Base-by-base conservation (phyloP, 768 basidiomycete genomes). In the Amanita fuliginea region DNA sequence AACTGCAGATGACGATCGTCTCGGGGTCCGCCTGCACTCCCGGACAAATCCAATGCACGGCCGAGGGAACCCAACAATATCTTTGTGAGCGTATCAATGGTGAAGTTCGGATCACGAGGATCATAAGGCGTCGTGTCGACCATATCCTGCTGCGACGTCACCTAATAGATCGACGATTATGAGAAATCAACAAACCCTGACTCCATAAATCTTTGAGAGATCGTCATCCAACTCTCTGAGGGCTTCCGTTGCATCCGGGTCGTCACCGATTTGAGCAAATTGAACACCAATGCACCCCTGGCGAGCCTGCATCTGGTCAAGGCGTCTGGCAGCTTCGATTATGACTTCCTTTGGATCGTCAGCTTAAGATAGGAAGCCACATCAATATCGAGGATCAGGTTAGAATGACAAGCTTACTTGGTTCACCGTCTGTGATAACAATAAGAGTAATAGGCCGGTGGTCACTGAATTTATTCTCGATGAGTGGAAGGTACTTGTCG, bases 201-300 rank as follows among this genome's bases (percentile, higher is more conserved):
- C 41, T 22, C 49, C 49, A 61, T 5, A 49, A 62, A 1, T 51
- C 53, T n/a, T 67, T 56, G 35, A 86, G 61, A n/a, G 68, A 30
- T 43, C 75, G 54, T 85, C 74, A 54, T 87, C 86, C 11, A 86
- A 65, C 49, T 75, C 65, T 48, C 67, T 61, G 39, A 78, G 67
- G 56, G 59, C 81, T 64, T 2, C 71, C 55, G 42, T 80, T 66
- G 52, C 59, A 44, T 47, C 55, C 33, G 53, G 60, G 55, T 59
- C 61, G 52, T 75, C 60, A 3, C 85, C 85, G 28, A 88, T 76
- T 60, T 87, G 86, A 1, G 87, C 74, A 46, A 88, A 83, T 54
- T 84, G 82, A 22, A 85, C 73, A 0, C 83, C 80, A 19, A 84
- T 39, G n/a, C 40, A 24, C 43, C 53, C 51, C 6, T 77, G 62